phyloP scores from a whole-genome alignment of 768 basidiomycete species.

The Lentinula lateritia region DNA sequence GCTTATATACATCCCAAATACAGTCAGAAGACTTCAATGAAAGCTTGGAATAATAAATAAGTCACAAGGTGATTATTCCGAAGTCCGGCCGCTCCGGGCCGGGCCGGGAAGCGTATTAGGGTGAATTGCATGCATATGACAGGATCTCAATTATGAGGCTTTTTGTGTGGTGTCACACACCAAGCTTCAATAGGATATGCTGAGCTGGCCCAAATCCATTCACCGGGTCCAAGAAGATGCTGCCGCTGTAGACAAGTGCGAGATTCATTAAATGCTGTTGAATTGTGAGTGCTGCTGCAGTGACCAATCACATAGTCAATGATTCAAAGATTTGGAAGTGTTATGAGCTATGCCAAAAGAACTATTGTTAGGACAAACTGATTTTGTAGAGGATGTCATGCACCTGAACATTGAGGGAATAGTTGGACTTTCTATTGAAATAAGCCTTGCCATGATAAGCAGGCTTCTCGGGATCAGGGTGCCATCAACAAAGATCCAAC shows the following conservation, averaged over 20 bases:
- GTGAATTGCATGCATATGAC: too few species aligned
- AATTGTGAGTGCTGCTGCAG: constrained; percentile 28
- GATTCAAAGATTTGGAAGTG: constrained; percentile 23
- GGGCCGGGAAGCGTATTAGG: too few species aligned
- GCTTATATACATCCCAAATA: too few species aligned
- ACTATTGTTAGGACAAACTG: too few species aligned
- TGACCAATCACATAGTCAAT: constrained; percentile 25
- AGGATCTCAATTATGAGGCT: constrained; percentile 18
- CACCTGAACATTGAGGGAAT: constrained; percentile 32
- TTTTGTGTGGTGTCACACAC: constrained; percentile 24
- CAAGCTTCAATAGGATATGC: constrained; percentile 22
- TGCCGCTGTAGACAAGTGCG: constrained; percentile 15
- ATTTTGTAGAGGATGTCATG: constrained; percentile 1
- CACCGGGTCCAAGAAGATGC: constrained; percentile 19
- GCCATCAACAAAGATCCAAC: constrained; percentile 28
- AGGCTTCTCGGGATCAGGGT: constrained; percentile 14
- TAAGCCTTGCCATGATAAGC: constrained; percentile 26
- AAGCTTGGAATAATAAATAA: too few species aligned
- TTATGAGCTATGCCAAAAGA: constrained; percentile 34
- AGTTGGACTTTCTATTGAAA: constrained; percentile 26
- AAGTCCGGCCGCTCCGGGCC: too few species aligned
- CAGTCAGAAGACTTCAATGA: too few species aligned
- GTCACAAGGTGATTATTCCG: too few species aligned
- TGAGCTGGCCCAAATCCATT: constrained; percentile 16
- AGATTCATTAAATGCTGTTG: constrained; percentile 25